Conservation (phyloP, 2,329 filamentous ascomycete species). For the Aspergillus sp. region DNA sequence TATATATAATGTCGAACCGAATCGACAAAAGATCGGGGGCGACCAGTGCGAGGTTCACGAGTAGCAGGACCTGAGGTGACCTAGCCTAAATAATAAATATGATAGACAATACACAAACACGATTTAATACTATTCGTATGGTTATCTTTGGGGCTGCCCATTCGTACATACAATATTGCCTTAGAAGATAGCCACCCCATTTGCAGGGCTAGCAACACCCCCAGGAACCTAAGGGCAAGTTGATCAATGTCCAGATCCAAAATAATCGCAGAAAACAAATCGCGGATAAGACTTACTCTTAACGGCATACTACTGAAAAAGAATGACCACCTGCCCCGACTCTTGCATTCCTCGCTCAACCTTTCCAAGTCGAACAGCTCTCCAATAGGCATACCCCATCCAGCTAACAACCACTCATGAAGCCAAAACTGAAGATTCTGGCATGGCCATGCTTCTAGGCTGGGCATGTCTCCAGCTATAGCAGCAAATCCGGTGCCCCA, state of each 20-base stretch:
- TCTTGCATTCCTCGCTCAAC: slow-evolving; percentile 30
- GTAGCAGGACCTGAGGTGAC: too few species aligned
- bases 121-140: too few species aligned
- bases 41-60: too few species aligned
- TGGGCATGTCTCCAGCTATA: slow-evolving; percentile 49
- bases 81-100: too few species aligned
- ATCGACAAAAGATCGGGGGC: too few species aligned
- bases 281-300: slow-evolving; percentile 24
- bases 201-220: slow-evolving; percentile 40
- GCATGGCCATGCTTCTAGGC: slow-evolving; percentile 44
- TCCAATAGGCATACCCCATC: slow-evolving; percentile 43
- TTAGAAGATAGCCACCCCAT: slow-evolving; percentile 15
- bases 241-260: background rate
- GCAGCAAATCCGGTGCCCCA: slow-evolving; percentile 51
- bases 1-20: too few species aligned
- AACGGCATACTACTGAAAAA: slow-evolving; percentile 44
- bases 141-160: too few species aligned
- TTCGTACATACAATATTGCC: too few species aligned
- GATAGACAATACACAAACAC: too few species aligned
- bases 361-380: slow-evolving; percentile 41
- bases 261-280: background rate
- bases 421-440: slow-evolving; percentile 15
- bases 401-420: slow-evolving; percentile 33
- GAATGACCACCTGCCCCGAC: slow-evolving; percentile 35
- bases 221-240: slow-evolving; percentile 30